phyloP scores from a whole-genome alignment of 441 rosid species.

The Pelargonium fulgidum region DNA sequence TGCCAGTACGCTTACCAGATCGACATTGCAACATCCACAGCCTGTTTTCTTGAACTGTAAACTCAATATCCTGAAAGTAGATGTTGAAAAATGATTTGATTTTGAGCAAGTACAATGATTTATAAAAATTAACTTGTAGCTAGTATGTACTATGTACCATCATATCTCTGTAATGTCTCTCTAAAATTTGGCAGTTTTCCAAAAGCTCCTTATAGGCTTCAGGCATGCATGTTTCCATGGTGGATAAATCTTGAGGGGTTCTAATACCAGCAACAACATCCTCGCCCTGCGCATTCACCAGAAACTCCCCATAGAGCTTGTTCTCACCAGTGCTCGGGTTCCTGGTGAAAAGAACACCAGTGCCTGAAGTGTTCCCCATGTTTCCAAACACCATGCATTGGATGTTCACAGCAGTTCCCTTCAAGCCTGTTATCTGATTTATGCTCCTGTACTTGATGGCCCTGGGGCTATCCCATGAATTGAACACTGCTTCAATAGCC shows the following conservation, averaged over 20 bases:
- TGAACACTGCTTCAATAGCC: constrained; percentile 73
- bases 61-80: constrained; percentile 68
- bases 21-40: constrained; percentile 97
- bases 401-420: constrained; percentile 87
- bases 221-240: constrained; percentile 76
- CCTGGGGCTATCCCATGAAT: constrained; percentile 87
- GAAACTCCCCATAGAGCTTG: constrained; percentile 87
- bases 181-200: constrained; percentile 76
- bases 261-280: constrained; percentile 95
- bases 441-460: constrained; percentile 80
- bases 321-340: constrained; percentile 94
- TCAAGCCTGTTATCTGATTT: constrained; percentile 79
- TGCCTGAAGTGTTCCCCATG: constrained; percentile 93
- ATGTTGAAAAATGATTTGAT: too few relatives aligned
- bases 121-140: too few relatives aligned
- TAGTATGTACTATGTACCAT: constrained; percentile 39
- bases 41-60: constrained; percentile 91
- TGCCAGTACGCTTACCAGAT: constrained; percentile 84
- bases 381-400: constrained; percentile 94
- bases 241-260: constrained; percentile 75
- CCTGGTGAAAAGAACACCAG: constrained; percentile 89
- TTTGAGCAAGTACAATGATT: too few relatives aligned
- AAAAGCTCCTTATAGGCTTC: constrained; percentile 75
- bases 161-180: constrained; percentile 90
- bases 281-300: constrained; percentile 95